phyloP scores from a whole-genome alignment of 73 alveolate genomes.

The Uronychia binucleata region DNA sequence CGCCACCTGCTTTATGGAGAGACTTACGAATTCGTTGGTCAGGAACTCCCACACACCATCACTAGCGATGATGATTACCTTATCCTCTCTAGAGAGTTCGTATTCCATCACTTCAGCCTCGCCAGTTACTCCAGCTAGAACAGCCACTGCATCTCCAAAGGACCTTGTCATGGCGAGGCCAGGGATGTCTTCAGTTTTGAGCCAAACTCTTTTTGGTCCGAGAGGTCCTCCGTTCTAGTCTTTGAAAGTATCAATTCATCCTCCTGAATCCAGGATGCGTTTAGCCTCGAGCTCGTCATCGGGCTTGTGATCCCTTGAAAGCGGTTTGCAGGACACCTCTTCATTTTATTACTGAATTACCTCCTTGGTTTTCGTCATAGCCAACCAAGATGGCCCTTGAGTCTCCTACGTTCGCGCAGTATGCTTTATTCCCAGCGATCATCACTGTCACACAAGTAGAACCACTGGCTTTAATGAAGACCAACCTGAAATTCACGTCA shows the following conservation, averaged over 20 bases:
- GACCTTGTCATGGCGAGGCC: slow-evolving; percentile 92
- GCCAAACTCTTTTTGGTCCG: slow-evolving; percentile 90
- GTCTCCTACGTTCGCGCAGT: slow-evolving; percentile 88
- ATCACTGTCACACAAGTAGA: slow-evolving; percentile 62
- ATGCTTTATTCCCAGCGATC: slow-evolving; percentile 50
- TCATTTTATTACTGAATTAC: background rate
- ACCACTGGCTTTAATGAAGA: slow-evolving; percentile 14
- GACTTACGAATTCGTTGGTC: slow-evolving; percentile 54
- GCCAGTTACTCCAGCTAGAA: slow-evolving; percentile 73
- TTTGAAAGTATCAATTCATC: slow-evolving; percentile 84
- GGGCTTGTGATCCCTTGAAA: slow-evolving; percentile 82
- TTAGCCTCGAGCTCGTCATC: slow-evolving; percentile 75
- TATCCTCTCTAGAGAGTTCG: slow-evolving; percentile 68
- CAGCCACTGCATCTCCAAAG: slow-evolving; percentile 82
- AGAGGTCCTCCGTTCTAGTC: slow-evolving; percentile 89
- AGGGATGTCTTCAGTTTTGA: slow-evolving; percentile 82
- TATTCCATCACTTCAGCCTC: slow-evolving; percentile 82
- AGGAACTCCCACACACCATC: slow-evolving; percentile 95
- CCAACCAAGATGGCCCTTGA: slow-evolving; percentile 66
- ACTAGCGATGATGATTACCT: slow-evolving; percentile 85
- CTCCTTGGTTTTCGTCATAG: background rate
- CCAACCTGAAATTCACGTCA: slow-evolving; percentile 5
- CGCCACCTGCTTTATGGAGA: slow-evolving; percentile 64
- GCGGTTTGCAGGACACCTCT: slow-evolving; percentile 61
- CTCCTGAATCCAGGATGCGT: slow-evolving; percentile 68